phyloP scores from a whole-genome alignment of 139 green algal genomes.

The Astrephomene gubernaculifera region DNA sequence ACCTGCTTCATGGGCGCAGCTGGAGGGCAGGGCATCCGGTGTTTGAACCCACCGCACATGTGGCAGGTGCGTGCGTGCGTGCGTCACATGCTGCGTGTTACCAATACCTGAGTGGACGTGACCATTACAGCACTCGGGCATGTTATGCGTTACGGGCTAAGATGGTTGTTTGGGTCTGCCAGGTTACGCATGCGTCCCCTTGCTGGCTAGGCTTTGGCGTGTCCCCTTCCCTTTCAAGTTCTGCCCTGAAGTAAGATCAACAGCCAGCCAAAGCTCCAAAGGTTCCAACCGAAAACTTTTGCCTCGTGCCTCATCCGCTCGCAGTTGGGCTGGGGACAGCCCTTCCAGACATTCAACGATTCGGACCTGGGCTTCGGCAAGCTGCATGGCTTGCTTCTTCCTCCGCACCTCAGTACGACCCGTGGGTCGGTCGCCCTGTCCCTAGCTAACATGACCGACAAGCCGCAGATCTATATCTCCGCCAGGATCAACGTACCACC shows the following conservation, averaged over 20 bases:
- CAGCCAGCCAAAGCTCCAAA: too few species aligned
- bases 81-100: too few species aligned
- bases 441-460: background rate
- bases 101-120: too few species aligned
- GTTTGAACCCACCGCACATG: constrained; percentile 9
- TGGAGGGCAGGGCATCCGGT: constrained; percentile 7
- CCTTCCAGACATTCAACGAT: background rate
- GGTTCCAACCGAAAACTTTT: too few species aligned
- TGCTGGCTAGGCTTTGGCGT: too few species aligned
- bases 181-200: too few species aligned
- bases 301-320: background rate
- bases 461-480: background rate
- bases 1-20: constrained; percentile 16
- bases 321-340: constrained; percentile 9
- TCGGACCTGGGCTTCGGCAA: background rate
- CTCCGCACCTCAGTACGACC: background rate
- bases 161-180: too few species aligned
- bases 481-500: background rate
- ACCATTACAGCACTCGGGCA: too few species aligned
- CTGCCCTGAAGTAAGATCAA: too few species aligned
- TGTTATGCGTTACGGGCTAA: too few species aligned
- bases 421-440: background rate
- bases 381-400: background rate
- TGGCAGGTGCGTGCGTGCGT: constrained; percentile 36
- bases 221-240: too few species aligned